Base-by-base conservation (phyloP, 1,139 yeast species). In the Blastobotrys arbuscula region DNA sequence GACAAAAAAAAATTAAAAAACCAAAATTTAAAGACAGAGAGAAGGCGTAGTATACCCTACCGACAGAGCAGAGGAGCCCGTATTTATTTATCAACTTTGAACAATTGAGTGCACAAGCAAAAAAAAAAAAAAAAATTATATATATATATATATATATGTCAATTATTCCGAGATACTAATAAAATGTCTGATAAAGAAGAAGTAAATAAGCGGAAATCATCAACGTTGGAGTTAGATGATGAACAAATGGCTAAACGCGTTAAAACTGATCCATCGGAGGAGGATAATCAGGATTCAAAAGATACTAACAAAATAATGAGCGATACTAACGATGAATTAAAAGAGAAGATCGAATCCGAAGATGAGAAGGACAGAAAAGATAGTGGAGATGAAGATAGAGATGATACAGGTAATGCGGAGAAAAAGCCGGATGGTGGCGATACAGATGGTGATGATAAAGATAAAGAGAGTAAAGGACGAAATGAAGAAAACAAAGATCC, bases 271-370 rank as follows among this genome's bases (percentile, higher is more conserved):
- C 47, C 41, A 21, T 42, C 37, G 9, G 53, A 53, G 13, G 53
- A 50, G 15, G 46, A 42, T 9, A 51, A 44, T 8, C 48, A 45
- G 13, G 64, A 53, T 9, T 63, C 54, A n/a, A 59, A 56, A 16
- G 68, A 63, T 3, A 16, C 53, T n/a, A 54, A 50, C 16, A 64
- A 57, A 39, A 62, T 53, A 10, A 62, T 53, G 13, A 59, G 55
- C 19, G 68, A 60, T 9, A 63, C 58, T 2, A 60, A 57, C 16
- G 68, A 65, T 7, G 69, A 66, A 5, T 69, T 62, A 4, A 70
- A 63, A 4, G 28, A 24, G 28, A 24, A 24, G 10, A 10, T 7
- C 7, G 63, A 55, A 13, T 69, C 62, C 3, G 70, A 63, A 3
- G 62, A 61, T 28, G 59, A 55, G 13, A 61, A 60, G 1, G 61